These are phyloP conservation scores for Dothidotthia symphoricarpi DNA, from an alignment of 2,329 filamentous ascomycete genomes.

Conservation along the genomic window DNA sequence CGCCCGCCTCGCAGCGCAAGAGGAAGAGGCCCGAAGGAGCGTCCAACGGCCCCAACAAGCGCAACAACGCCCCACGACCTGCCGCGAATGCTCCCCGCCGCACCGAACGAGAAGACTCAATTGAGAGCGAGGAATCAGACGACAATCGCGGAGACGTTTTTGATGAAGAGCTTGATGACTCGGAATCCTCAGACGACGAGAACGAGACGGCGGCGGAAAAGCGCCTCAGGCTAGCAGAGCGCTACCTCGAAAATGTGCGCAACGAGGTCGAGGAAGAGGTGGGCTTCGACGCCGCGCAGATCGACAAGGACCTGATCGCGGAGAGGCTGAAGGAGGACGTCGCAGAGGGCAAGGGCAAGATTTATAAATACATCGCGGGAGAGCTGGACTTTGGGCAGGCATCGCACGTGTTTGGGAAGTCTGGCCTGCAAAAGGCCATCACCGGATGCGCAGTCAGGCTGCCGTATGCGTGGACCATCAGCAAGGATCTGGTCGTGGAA, in stretches of 20 bases:
- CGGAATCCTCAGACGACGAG: constrained; percentile 67
- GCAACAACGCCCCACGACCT: constrained; percentile 49
- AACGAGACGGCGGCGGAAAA: constrained; percentile 88
- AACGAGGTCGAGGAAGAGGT: constrained; percentile 70
- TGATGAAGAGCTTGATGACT: constrained; percentile 35
- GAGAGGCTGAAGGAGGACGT: constrained; percentile 84
- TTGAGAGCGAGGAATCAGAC: constrained; percentile 71
- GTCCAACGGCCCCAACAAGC: constrained; percentile 60
- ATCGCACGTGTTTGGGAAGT: constrained; percentile 70
- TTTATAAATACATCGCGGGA: constrained; percentile 77
- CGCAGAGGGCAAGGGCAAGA: constrained; percentile 82
- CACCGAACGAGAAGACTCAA: constrained; percentile 68
- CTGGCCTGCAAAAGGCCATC: constrained; percentile 72
- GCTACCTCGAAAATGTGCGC: constrained; percentile 87
- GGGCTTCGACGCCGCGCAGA: constrained; percentile 90
- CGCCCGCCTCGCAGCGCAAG: constrained; percentile 84
- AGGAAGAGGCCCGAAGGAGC: constrained; percentile 64
- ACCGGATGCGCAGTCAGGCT: constrained; percentile 77
- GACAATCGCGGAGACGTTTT: constrained; percentile 53
- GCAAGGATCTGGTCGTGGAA: constrained; percentile 78
- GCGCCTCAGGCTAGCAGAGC: constrained; percentile 80
- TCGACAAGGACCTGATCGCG: constrained; percentile 89
- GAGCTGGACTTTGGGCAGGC: constrained; percentile 69
- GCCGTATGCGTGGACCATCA: constrained; percentile 83
- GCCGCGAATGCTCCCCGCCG: constrained; percentile 46